These are phyloP conservation scores for Papiliotrema nemorosa DNA, from an alignment of 1,284 basidiomycete genomes.

Conservation along the genomic window DNA sequence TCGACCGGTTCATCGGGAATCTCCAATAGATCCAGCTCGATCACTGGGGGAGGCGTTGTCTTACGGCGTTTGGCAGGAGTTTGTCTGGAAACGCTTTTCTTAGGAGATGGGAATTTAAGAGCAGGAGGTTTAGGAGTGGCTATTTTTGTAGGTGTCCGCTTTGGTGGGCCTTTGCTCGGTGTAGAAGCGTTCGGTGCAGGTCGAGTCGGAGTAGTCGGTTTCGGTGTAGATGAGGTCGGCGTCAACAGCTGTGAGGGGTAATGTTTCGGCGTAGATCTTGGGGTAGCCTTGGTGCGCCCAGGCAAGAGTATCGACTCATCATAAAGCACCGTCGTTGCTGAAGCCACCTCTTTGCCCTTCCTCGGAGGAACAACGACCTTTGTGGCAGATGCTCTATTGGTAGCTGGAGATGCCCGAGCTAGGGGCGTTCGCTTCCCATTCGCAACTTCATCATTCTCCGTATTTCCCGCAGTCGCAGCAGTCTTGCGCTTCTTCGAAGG, in stretches of 20 bases:
- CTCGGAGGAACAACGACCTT: neutral
- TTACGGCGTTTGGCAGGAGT: neutral
- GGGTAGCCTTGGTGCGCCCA: no score
- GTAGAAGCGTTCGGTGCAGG: neutral
- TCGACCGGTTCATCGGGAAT: no score
- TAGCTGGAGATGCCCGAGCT: neutral
- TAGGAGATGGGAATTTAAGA: neutral
- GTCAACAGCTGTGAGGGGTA: no score
- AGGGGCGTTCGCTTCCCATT: neutral
- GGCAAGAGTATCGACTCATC: no score
- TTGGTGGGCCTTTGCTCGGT: neutral
- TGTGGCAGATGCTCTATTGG: neutral
- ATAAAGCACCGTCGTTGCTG: no score
- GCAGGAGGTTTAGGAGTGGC: neutral
- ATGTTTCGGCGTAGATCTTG: no score
- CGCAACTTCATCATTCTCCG: neutral
- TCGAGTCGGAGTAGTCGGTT: no score
- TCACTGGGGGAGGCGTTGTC: neutral
- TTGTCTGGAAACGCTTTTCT: no score
- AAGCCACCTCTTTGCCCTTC: neutral
- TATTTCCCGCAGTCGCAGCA: no score
- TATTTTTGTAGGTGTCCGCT: neutral
- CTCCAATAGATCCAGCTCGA: neutral
- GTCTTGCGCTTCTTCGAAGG: no score
- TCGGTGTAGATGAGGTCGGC: no score